Percentiles rank a stretch among this genome's conserved stretches.
Evolutionary conservation across 2,329 filamentous ascomycete species (phyloP).

Genomic region (Pyrenophora tritici-repentis): DNA sequence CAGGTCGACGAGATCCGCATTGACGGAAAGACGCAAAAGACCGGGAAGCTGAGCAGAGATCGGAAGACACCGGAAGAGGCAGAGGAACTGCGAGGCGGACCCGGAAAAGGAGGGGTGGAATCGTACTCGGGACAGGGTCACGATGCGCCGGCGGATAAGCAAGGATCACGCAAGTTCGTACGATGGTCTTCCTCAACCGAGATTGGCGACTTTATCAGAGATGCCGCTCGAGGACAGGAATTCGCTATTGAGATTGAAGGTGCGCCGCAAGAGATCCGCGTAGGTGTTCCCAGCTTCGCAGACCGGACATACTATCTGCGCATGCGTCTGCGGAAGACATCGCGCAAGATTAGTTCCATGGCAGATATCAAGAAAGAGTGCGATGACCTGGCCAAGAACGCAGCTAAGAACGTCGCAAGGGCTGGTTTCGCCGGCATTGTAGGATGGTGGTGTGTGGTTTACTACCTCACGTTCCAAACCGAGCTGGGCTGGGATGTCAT

Average conservation of each 20-base stretch:
- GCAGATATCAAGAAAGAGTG: constrained; percentile 80
- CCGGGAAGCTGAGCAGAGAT: constrained; percentile 48
- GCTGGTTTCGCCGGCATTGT: constrained; percentile 75
- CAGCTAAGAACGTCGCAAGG: constrained; percentile 78
- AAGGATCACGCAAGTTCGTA: constrained; percentile 69
- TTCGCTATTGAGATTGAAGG: constrained; percentile 86
- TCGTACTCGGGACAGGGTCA: constrained; percentile 73
- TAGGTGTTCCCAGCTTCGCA: constrained; percentile 83
- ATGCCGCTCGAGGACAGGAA: constrained; percentile 81
- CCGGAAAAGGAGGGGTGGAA: constrained; percentile 65
- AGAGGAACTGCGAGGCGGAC: constrained; percentile 51
- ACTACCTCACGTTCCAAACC: constrained; percentile 69
- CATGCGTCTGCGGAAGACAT: constrained; percentile 73
- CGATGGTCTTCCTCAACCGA: constrained; percentile 89
- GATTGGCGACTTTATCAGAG: constrained; percentile 90
- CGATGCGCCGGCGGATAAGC: constrained; percentile 53
- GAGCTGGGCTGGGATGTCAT: constrained; percentile 88
- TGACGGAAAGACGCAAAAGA: constrained; percentile 55
- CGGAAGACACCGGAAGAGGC: constrained; percentile 39
- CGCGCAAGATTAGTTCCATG: constrained; percentile 68
- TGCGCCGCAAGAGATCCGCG: constrained; percentile 67
- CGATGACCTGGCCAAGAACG: constrained; percentile 74
- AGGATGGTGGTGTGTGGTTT: constrained; percentile 82
- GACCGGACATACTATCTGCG: constrained; percentile 91
- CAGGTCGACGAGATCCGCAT: constrained; percentile 56